Conservation (phyloP, 768 basidiomycete species). For the Tricholoma saponaceum region DNA sequence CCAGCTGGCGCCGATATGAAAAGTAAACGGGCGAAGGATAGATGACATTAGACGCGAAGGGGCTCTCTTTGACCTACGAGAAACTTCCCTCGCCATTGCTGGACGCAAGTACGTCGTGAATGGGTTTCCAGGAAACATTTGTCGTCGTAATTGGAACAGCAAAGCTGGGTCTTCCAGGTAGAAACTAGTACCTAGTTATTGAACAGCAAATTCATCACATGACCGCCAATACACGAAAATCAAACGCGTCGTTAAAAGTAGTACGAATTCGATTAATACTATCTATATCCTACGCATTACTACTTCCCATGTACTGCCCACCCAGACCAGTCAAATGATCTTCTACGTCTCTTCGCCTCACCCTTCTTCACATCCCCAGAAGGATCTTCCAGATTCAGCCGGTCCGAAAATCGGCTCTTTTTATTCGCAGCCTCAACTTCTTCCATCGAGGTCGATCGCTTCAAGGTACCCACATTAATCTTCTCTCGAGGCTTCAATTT, state of each 20-base stretch:
- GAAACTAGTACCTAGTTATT: not conserved
- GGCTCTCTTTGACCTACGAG: slow-evolving; percentile 8
- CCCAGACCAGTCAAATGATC: not conserved
- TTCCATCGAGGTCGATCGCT: not conserved
- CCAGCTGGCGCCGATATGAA: slow-evolving; percentile 78
- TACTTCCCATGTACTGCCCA: not conserved
- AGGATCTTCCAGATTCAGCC: not conserved
- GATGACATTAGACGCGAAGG: slow-evolving; percentile 14
- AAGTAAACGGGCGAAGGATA: slow-evolving; percentile 50
- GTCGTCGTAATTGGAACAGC: not conserved
- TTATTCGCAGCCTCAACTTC: not conserved
- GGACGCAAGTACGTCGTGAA: slow-evolving; percentile 5
- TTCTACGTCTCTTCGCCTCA: not conserved
- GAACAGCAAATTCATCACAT: slow-evolving; percentile 8
- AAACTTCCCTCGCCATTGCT: slow-evolving; percentile 12
- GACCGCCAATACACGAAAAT: slow-evolving; percentile 4
- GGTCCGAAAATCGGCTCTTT: not conserved
- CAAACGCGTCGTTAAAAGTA: not conserved
- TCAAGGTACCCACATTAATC: not conserved
- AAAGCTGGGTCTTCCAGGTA: not conserved
- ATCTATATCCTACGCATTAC: not conserved
- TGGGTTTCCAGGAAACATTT: slow-evolving; percentile 7
- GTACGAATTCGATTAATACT: too few relatives aligned
- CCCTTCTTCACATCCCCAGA: not conserved
- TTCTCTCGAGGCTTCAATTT: not conserved